Percentiles rank a stretch among this genome's conserved stretches.
Evolutionary conservation across 139 green algal genomes (phyloP).

Genomic region (Chlamydomonas sp.): DNA sequence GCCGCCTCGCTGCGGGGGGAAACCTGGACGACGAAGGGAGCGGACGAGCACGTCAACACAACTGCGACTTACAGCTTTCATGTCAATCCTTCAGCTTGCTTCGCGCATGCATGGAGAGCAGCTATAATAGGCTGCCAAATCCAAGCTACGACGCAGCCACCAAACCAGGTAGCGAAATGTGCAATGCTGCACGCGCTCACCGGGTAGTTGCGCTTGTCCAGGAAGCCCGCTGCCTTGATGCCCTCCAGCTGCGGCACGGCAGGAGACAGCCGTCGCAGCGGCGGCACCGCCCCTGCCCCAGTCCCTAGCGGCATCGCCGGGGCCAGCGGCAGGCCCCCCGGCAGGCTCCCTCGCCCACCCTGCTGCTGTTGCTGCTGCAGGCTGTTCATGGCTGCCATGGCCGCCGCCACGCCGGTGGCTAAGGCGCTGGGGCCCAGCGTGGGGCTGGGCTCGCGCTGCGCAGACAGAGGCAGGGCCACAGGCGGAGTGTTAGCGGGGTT

Average conservation of each 20-base stretch:
- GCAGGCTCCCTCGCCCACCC: too few relatives aligned
- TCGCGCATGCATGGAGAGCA: not conserved
- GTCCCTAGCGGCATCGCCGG: too few relatives aligned
- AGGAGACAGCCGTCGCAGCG: conserved; percentile 17
- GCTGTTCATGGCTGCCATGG: too few relatives aligned
- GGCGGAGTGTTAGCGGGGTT: too few relatives aligned
- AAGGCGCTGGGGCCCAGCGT: not conserved
- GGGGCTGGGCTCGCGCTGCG: not conserved
- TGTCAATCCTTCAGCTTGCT: not conserved
- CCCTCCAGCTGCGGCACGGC: conserved; percentile 65
- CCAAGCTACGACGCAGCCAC: not conserved
- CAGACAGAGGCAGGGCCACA: not conserved
- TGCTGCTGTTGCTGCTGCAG: too few relatives aligned
- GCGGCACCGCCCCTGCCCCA: not conserved
- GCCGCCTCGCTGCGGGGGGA: conserved; percentile 59
- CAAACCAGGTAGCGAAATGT: not conserved
- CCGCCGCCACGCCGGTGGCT: too few relatives aligned
- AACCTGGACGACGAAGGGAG: conserved; percentile 23
- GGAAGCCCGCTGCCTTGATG: conserved; percentile 53
- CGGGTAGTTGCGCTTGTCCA: conserved; percentile 38
- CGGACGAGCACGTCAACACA: not conserved
- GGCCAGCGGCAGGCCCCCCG: too few relatives aligned
- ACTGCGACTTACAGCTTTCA: too few relatives aligned
- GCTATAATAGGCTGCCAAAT: not conserved
- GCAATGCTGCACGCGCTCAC: conserved; percentile 49